Percentiles rank a stretch among this genome's conserved stretches.
These are phyloP conservation scores for Aspergillus indologenus DNA, from an alignment of 495 filamentous ascomycete species.

Conservation along the genomic window DNA sequence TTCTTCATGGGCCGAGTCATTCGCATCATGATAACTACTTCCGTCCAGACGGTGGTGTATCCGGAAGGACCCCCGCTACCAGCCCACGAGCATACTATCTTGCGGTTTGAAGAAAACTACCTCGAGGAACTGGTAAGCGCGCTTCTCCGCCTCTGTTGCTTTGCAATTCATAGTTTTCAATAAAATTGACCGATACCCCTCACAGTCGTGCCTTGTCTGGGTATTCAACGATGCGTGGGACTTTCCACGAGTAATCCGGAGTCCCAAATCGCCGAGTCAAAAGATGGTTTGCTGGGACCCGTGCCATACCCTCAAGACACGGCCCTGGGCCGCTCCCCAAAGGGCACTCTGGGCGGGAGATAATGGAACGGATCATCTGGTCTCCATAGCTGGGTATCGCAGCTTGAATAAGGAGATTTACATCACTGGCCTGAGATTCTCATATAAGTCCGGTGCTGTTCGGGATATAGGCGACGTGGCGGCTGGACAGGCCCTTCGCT, in stretches of 20 bases:
- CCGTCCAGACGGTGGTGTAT: background rate
- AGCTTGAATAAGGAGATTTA: background rate
- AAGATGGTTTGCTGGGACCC: background rate
- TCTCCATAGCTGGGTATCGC: background rate
- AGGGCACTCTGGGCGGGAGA: background rate
- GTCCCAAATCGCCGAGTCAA: background rate
- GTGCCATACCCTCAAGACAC: background rate
- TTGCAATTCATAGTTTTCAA: background rate
- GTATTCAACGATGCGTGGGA: conserved; percentile 9
- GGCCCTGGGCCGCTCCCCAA: conserved; percentile 1
- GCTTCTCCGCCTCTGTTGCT: background rate
- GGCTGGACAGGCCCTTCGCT: too few species aligned
- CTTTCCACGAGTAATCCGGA: background rate
- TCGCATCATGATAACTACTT: conserved; percentile 5
- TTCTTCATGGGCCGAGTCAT: conserved; percentile 7
- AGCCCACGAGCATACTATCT: background rate
- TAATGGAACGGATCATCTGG: background rate
- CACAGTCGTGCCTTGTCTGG: conserved; percentile 10
- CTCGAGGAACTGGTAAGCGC: conserved; percentile 10
- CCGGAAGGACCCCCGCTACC: background rate
- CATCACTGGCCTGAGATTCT: conserved; percentile 1
- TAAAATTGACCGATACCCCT: background rate
- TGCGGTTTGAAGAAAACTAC: conserved; percentile 2
- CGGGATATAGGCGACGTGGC: too few species aligned
- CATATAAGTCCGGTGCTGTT: too few species aligned